Percentiles rank a stretch among this genome's conserved stretches.
Conservation (phyloP, 2,329 filamentous ascomycete species). For the Periconia sp. region DNA sequence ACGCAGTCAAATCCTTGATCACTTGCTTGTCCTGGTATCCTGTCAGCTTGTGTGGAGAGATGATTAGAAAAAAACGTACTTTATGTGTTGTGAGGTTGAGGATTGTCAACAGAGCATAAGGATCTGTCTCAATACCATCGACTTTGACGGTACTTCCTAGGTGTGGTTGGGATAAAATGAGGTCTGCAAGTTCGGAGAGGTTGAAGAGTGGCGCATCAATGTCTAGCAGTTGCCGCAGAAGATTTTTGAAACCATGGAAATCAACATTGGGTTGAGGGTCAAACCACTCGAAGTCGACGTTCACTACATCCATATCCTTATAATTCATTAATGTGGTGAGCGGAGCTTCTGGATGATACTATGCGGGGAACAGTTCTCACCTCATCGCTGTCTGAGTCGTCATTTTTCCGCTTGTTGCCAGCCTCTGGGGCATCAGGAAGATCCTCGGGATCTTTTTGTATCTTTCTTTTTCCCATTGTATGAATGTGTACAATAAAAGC, state of each 20-base stretch:
- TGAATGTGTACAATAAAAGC: conserved; percentile 6
- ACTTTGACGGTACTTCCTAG: conserved; percentile 96
- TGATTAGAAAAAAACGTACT: conserved; percentile 33
- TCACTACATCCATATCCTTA: conserved; percentile 88
- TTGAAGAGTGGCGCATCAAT: conserved; percentile 84
- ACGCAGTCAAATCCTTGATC: conserved; percentile 70
- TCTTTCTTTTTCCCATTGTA: conserved; percentile 42
- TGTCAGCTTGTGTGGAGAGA: conserved; percentile 5
- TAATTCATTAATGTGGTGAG: conserved; percentile 9
- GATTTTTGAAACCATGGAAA: conserved; percentile 90
- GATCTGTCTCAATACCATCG: conserved; percentile 90
- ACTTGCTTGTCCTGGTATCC: conserved; percentile 63
- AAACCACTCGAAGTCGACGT: conserved; percentile 99
- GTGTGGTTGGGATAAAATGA: conserved; percentile 82
- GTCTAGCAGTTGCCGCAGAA: conserved; percentile 90
- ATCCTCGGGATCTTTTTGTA: conserved; percentile 35
- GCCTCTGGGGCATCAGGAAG: conserved; percentile 37
- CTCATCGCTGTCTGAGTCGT: conserved; percentile 43
- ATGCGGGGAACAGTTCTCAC: conserved; percentile 21
- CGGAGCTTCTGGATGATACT: background rate
- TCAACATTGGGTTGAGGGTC: conserved; percentile 87
- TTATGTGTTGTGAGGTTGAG: conserved; percentile 79
- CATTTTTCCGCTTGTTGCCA: conserved; percentile 31
- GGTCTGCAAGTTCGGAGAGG: conserved; percentile 79
- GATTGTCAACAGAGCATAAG: conserved; percentile 88